A percentile compares a stretch with the other conserved stretches of the same genome.
phyloP scores from a whole-genome alignment of 495 filamentous ascomycete species.

The Acidiella bohemica region DNA sequence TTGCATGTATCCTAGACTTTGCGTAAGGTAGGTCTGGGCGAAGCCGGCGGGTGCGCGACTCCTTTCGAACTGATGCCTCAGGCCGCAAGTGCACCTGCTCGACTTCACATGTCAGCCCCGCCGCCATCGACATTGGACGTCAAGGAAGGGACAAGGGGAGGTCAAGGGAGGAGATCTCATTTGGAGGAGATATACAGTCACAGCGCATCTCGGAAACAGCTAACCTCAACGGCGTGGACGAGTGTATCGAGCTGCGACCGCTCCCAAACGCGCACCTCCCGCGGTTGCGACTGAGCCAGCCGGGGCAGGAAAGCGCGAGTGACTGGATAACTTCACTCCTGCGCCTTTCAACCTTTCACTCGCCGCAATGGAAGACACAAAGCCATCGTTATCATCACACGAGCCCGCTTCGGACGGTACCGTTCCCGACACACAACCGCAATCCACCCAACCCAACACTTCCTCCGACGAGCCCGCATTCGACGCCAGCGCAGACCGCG shows the following conservation, averaged over 20 bases:
- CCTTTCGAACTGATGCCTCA: background rate
- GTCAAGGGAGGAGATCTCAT: background rate
- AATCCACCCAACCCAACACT: constrained; percentile 1
- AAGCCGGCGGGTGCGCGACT: background rate
- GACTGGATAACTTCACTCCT: background rate
- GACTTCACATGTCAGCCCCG: constrained; percentile 2
- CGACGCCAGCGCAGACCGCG: constrained; percentile 10
- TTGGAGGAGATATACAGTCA: background rate
- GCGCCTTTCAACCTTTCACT: background rate
- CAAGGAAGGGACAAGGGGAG: too few species aligned
- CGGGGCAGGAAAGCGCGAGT: background rate
- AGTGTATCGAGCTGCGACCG: background rate
- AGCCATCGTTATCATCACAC: constrained; percentile 1
- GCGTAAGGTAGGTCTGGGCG: background rate
- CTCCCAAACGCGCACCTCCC: background rate
- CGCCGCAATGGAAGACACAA: constrained; percentile 1
- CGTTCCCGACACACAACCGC: constrained; percentile 2
- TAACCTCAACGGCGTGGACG: background rate
- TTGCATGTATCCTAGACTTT: background rate
- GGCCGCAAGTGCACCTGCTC: constrained; percentile 9
- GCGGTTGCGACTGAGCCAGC: background rate
- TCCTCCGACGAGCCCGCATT: constrained; percentile 1
- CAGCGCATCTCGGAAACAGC: background rate
- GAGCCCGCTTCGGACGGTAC: constrained; percentile 4
- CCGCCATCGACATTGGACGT: too few species aligned